phyloP scores from a whole-genome alignment of 2,329 filamentous ascomycete genomes.

The Herpotrichia juniperi region DNA sequence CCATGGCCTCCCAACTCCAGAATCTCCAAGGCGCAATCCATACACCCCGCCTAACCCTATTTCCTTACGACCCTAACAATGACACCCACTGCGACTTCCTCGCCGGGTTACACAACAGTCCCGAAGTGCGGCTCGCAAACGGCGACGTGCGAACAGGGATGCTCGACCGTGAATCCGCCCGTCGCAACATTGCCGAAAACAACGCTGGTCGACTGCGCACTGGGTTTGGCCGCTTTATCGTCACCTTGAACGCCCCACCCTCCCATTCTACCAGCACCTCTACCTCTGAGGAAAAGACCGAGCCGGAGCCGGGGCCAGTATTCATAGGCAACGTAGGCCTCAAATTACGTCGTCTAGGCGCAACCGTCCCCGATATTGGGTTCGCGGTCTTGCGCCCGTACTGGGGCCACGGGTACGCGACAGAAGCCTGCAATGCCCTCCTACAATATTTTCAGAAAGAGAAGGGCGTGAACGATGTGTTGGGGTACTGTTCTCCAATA shows the following conservation, averaged over 20 bases:
- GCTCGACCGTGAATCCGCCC: slow-evolving; percentile 20
- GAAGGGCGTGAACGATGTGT: slow-evolving; percentile 11
- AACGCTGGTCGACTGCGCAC: slow-evolving; percentile 20
- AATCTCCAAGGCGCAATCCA: too few species aligned
- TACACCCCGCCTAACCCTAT: slow-evolving; percentile 30
- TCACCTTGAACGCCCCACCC: slow-evolving; percentile 25
- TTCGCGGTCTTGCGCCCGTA: slow-evolving; percentile 17
- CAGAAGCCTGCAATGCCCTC: slow-evolving; percentile 14
- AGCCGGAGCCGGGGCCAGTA: not conserved
- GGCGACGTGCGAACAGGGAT: slow-evolving; percentile 17
- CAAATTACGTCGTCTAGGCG: slow-evolving; percentile 21
- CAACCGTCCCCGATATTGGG: slow-evolving; percentile 27
- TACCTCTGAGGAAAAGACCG: not conserved
- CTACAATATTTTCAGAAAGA: slow-evolving; percentile 9
- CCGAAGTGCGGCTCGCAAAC: slow-evolving; percentile 22
- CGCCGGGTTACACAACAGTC: slow-evolving; percentile 29
- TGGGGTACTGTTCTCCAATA: slow-evolving; percentile 19
- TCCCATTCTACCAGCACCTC: not conserved
- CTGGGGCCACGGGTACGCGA: slow-evolving; percentile 27
- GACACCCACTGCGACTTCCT: slow-evolving; percentile 35
- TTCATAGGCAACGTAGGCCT: slow-evolving; percentile 28
- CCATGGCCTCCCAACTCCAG: too few species aligned
- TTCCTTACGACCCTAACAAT: slow-evolving; percentile 18
- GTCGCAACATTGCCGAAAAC: slow-evolving; percentile 14
- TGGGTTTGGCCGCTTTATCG: slow-evolving; percentile 36